Percentiles rank a stretch among this genome's conserved stretches.
Conservation (phyloP, 345 rosid species). For the Eucalyptus melliodora region DNA sequence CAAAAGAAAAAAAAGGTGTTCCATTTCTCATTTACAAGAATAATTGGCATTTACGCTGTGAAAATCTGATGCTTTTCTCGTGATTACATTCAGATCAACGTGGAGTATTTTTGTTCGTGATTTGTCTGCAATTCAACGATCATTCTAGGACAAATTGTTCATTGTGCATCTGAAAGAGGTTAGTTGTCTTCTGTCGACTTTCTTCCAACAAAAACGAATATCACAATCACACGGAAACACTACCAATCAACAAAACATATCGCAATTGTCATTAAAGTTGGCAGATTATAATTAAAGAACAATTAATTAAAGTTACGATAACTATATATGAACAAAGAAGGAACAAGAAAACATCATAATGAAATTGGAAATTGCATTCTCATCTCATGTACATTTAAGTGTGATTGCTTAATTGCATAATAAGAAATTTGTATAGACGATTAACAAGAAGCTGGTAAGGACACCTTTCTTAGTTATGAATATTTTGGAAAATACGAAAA, state of each 20-base stretch:
- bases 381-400: not conserved
- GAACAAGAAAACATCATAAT: not conserved
- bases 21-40: too few species aligned
- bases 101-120: too few species aligned
- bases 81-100: fast-evolving
- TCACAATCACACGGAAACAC: not conserved
- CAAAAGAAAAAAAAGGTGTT: too few species aligned
- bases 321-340: not conserved
- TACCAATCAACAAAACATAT: not conserved
- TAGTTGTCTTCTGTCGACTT: too few species aligned
- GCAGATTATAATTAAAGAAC: not conserved
- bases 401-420: not conserved
- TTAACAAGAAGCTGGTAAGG: not conserved
- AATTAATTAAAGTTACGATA: not conserved
- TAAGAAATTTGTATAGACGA: not conserved
- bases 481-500: not conserved
- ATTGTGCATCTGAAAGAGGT: too few species aligned
- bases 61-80: fast-evolving
- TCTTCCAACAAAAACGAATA: too few species aligned
- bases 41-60: too few species aligned
- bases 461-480: not conserved
- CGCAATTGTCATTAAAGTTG: not conserved
- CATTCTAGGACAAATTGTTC: too few species aligned
- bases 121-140: too few species aligned
- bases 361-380: not conserved